Conservation (phyloP, 1,284 basidiomycete species). For the Heterobasidion annosum region DNA sequence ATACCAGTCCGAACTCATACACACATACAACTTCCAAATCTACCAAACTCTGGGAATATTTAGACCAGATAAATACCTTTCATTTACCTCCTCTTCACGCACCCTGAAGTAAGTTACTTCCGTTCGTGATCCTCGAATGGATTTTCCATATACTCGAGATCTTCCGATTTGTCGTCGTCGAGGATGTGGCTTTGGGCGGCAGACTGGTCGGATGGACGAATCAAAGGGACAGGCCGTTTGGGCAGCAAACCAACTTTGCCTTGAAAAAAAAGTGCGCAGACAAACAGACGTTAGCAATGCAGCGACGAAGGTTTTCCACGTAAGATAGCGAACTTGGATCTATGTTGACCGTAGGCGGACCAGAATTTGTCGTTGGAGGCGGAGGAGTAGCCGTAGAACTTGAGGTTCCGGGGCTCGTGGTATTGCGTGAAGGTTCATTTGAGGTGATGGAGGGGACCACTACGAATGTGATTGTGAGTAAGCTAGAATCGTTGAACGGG, state of each 20-base stretch:
- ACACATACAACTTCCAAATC: neutral
- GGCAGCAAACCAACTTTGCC: slow-evolving; percentile 66
- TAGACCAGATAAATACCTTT: too few relatives aligned
- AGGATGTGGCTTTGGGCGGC: slow-evolving; percentile 18
- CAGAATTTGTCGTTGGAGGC: slow-evolving; percentile 4
- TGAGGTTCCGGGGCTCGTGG: neutral
- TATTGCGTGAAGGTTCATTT: neutral
- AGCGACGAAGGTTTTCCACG: too few relatives aligned
- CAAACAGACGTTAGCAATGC: neutral
- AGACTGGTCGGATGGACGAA: slow-evolving; percentile 26
- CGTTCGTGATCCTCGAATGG: slow-evolving; percentile 45
- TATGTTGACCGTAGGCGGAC: slow-evolving; percentile 18
- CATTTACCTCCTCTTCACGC: too few relatives aligned
- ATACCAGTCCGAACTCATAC: neutral
- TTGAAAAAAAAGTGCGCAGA: slow-evolving; percentile 9
- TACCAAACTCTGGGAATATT: neutral
- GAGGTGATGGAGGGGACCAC: neutral
- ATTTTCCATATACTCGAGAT: slow-evolving; percentile 58
- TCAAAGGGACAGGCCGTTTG: slow-evolving; percentile 64
- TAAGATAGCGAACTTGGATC: slow-evolving; percentile 10
- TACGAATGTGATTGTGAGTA: neutral
- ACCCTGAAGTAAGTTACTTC: neutral
- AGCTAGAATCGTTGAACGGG: neutral
- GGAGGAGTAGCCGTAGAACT: slow-evolving; percentile 2
- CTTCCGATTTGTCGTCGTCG: slow-evolving; percentile 32